phyloP scores from a whole-genome alignment of 768 basidiomycete genomes.

The Leccinum disarticulatum region DNA sequence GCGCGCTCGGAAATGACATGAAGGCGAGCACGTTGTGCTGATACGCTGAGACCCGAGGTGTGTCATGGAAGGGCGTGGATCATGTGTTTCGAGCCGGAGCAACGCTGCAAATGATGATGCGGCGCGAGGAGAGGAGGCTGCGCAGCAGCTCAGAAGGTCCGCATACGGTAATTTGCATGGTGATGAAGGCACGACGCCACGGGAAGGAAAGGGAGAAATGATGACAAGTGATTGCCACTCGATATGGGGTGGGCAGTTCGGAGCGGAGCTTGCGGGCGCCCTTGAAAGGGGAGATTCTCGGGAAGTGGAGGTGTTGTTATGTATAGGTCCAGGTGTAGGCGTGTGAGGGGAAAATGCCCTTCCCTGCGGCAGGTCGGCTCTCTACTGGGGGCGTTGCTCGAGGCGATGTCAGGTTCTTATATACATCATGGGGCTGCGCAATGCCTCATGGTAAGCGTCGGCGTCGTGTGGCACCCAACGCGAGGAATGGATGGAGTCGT shows the following conservation, averaged over 20 bases:
- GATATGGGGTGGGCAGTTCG: slow-evolving; percentile 7
- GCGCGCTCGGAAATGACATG: slow-evolving; percentile 25
- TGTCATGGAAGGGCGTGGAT: slow-evolving; percentile 18
- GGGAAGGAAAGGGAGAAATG: slow-evolving; percentile 14
- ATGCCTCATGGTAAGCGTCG: slow-evolving; percentile 18
- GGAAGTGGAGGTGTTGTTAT: slow-evolving; percentile 10
- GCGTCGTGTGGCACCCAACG: slow-evolving; percentile 1
- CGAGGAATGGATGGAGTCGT: slow-evolving; percentile 12
- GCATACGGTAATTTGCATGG: slow-evolving; percentile 11
- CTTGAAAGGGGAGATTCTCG: slow-evolving; percentile 5
- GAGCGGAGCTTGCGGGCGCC: slow-evolving; percentile 23
- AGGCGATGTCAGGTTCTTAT: slow-evolving; percentile 24
- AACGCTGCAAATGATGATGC: slow-evolving; percentile 18
- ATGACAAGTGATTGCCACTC: slow-evolving; percentile 10
- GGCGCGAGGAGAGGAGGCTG: slow-evolving; percentile 20
- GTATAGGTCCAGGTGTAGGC: slow-evolving; percentile 13
- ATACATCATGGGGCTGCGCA: slow-evolving; percentile 1
- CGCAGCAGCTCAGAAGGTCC: slow-evolving; percentile 14
- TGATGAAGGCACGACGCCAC: slow-evolving; percentile 13
- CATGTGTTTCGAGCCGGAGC: slow-evolving; percentile 30
- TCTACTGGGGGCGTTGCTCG: slow-evolving; percentile 11
- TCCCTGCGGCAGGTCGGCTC: slow-evolving; percentile 5
- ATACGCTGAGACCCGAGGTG: slow-evolving; percentile 7
- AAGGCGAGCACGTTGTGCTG: slow-evolving; percentile 11
- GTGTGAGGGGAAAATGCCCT: slow-evolving; percentile 20